Evolutionary conservation across 2,329 filamentous ascomycete species (phyloP).

Genomic region (Nigrograna mackinnonii): DNA sequence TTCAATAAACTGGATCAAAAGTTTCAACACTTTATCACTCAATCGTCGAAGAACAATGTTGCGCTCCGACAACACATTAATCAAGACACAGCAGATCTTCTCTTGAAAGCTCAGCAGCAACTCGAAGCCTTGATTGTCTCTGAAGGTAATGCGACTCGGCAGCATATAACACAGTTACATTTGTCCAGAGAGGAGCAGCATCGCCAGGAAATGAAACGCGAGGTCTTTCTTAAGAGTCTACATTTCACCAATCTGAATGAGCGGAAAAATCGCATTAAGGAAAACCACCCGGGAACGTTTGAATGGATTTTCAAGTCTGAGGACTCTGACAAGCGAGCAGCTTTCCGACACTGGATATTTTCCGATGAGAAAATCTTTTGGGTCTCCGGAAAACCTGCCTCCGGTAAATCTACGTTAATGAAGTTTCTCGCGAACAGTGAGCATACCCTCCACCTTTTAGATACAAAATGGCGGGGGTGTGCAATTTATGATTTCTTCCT

Average conservation of each 20-base stretch:
- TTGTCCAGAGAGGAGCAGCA: no score
- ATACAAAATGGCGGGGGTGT: no score
- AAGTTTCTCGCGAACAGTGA: constrained; percentile 2
- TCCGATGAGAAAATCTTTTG: constrained; percentile 17
- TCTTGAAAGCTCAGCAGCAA: no score
- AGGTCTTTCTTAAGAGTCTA: not conserved
- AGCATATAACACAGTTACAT: no score
- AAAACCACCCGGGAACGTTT: not conserved
- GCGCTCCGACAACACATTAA: no score
- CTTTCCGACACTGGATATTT: constrained; percentile 14
- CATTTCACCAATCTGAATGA: not conserved
- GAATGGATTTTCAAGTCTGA: constrained; percentile 2
- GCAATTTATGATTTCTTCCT: constrained; percentile 1
- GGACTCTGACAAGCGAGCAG: not conserved
- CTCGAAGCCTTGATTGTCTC: no score
- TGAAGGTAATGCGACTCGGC: no score
- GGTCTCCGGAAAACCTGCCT: constrained; percentile 51
- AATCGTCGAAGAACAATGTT: no score
- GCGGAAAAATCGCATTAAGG: not conserved
- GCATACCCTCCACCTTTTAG: not conserved
- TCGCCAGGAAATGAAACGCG: no score
- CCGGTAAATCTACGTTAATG: constrained; percentile 54
- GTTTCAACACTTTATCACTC: no score
- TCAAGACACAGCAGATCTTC: no score
- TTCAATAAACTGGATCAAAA: no score